Conservation (phyloP, 805 yeast species). For the Metahyphopichia silvanorum region DNA sequence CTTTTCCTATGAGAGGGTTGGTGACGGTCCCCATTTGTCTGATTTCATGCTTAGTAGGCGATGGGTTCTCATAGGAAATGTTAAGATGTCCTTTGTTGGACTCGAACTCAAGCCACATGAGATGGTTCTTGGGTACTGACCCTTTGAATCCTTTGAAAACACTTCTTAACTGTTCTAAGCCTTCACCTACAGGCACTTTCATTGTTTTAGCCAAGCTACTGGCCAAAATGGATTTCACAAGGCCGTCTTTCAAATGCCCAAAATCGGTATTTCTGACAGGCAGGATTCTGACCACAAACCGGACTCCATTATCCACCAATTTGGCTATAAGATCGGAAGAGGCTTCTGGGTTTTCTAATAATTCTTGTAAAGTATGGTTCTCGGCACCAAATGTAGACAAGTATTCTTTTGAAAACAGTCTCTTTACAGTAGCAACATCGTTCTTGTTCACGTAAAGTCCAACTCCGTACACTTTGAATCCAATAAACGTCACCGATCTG, state of each 20-base stretch:
- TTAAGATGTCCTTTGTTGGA: slow-evolving; percentile 23
- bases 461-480: slow-evolving; percentile 80
- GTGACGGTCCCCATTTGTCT: slow-evolving; percentile 54
- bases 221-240: slow-evolving; percentile 74
- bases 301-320: slow-evolving; percentile 56
- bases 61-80: slow-evolving; percentile 25
- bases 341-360: slow-evolving; percentile 48
- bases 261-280: slow-evolving; percentile 92
- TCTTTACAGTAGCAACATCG: slow-evolving; percentile 40
- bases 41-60: slow-evolving; percentile 18
- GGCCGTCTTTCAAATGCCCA: slow-evolving; percentile 84
- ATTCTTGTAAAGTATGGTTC: slow-evolving; percentile 12
- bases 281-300: slow-evolving; percentile 69
- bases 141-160: slow-evolving; percentile 61
- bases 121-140: slow-evolving; percentile 72
- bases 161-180: slow-evolving; percentile 63
- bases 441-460: slow-evolving; percentile 73
- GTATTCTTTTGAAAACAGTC: slow-evolving; percentile 42
- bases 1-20: slow-evolving; percentile 59
- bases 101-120: slow-evolving; percentile 55
- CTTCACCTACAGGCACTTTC: slow-evolving; percentile 44
- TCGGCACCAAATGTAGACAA: slow-evolving; percentile 24
- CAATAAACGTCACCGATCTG: slow-evolving; percentile 77
- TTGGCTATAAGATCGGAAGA: slow-evolving; percentile 54
- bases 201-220: slow-evolving; percentile 53